Percentiles rank a stretch among this genome's conserved stretches.
These are phyloP conservation scores for Samsoniella hepiali DNA, from an alignment of 2,329 filamentous ascomycete species.

Conservation along the genomic window DNA sequence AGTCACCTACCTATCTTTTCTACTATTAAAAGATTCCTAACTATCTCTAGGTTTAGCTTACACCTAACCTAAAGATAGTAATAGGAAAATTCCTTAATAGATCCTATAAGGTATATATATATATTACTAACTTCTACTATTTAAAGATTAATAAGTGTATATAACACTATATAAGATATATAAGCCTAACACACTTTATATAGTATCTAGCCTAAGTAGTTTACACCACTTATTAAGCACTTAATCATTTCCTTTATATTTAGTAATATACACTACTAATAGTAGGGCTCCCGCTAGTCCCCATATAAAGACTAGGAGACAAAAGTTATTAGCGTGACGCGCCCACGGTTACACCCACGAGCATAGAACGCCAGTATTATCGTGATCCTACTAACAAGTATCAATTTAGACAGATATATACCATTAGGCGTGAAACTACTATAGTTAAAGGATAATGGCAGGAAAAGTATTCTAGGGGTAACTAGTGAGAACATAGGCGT, in stretches of 20 bases:
- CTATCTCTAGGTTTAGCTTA: background rate
- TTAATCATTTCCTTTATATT: background rate
- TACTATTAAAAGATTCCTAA: too few relatives aligned
- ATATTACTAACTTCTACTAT: too few relatives aligned
- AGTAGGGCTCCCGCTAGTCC: background rate
- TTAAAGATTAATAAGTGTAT: too few relatives aligned
- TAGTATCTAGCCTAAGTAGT: background rate
- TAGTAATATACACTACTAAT: background rate
- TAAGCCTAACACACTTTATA: background rate
- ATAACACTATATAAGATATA: background rate
- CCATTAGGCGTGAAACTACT: constrained; percentile 1
- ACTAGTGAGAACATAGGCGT: too few relatives aligned
- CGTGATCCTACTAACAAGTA: background rate
- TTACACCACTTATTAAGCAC: background rate
- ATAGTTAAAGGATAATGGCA: constrained; percentile 1
- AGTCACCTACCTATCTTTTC: too few relatives aligned
- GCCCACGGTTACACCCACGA: too few relatives aligned
- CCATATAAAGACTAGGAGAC: too few relatives aligned
- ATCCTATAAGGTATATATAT: background rate
- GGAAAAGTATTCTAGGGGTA: too few relatives aligned
- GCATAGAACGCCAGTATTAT: too few relatives aligned
- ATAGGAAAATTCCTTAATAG: background rate
- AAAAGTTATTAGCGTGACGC: background rate
- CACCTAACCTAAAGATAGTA: background rate
- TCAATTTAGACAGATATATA: constrained; percentile 4